Evolutionary conservation across 1,284 basidiomycete genomes (phyloP).

Genomic region (Singerocomus inundabilis): DNA sequence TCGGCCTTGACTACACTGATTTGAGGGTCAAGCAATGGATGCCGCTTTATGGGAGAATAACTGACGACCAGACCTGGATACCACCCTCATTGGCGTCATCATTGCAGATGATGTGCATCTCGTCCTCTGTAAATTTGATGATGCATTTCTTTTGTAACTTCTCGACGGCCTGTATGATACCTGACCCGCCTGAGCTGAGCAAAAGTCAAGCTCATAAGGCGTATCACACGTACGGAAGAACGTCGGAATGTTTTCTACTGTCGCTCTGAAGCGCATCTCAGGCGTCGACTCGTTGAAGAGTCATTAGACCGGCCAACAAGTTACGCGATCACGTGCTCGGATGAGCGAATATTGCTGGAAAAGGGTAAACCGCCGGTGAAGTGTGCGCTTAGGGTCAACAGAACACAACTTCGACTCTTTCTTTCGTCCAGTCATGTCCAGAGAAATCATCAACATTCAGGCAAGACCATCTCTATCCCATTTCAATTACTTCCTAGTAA

Average conservation of each 20-base stretch:
- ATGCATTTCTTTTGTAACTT: slow-evolving; percentile 83
- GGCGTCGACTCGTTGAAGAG: not conserved
- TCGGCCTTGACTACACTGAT: slow-evolving; percentile 59
- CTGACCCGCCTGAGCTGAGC: slow-evolving; percentile 36
- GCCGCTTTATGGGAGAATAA: not conserved
- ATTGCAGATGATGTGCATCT: slow-evolving; percentile 83
- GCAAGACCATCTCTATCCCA: slow-evolving; percentile 34
- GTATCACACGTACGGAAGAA: slow-evolving; percentile 53
- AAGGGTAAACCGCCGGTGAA: slow-evolving; percentile 7
- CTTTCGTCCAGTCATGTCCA: slow-evolving; percentile 39
- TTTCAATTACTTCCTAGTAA: not conserved
- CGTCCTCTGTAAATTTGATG: slow-evolving; percentile 73
- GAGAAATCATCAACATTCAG: slow-evolving; percentile 69
- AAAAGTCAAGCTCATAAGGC: not conserved
- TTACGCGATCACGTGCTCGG: slow-evolving; percentile 27
- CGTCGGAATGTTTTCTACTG: slow-evolving; percentile 56
- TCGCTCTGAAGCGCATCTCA: slow-evolving; percentile 67
- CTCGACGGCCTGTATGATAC: slow-evolving; percentile 74
- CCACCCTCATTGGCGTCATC: slow-evolving; percentile 79
- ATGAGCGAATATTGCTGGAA: slow-evolving; percentile 16
- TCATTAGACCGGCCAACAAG: too few relatives aligned
- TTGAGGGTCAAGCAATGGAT: slow-evolving; percentile 2
- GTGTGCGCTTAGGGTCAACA: not conserved
- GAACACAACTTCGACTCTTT: slow-evolving; percentile 14
- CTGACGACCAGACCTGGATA: slow-evolving; percentile 91